Conservation (phyloP, 2,329 filamentous ascomycete species). For the Aaosphaeria arxii region DNA sequence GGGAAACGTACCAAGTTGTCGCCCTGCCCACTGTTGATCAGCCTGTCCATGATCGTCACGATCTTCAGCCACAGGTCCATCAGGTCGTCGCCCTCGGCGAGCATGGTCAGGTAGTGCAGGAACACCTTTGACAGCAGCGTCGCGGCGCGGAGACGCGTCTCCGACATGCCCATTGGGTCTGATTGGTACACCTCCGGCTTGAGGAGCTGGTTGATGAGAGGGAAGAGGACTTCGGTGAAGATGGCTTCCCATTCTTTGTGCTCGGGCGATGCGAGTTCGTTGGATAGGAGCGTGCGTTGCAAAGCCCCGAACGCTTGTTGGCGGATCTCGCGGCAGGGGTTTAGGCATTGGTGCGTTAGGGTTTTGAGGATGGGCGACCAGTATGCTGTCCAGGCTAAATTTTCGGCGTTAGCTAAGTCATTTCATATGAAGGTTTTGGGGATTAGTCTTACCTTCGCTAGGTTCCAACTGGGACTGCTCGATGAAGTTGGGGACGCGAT, state of each 20-base stretch:
- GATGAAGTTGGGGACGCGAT: slow-evolving; percentile 80
- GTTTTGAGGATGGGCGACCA: slow-evolving; percentile 95
- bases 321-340: slow-evolving; percentile 88
- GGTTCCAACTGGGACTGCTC: slow-evolving; percentile 88
- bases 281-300: slow-evolving; percentile 80
- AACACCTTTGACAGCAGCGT: slow-evolving; percentile 94
- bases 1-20: slow-evolving; percentile 76
- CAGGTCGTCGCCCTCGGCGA: slow-evolving; percentile 85
- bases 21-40: slow-evolving; percentile 93
- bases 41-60: slow-evolving; percentile 87
- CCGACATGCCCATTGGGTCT: slow-evolving; percentile 89
- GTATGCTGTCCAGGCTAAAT: slow-evolving; percentile 87
- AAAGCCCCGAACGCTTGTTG: slow-evolving; percentile 83
- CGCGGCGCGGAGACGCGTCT: slow-evolving; percentile 87
- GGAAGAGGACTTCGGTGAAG: slow-evolving; percentile 90
- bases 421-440: background rate
- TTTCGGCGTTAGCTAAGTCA: slow-evolving; percentile 6
- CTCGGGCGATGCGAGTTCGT: slow-evolving; percentile 76
- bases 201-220: slow-evolving; percentile 78
- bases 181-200: slow-evolving; percentile 94
- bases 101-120: slow-evolving; percentile 82
- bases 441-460: slow-evolving; percentile 63
- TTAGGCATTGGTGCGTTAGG: slow-evolving; percentile 85
- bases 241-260: slow-evolving; percentile 94
- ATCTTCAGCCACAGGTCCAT: slow-evolving; percentile 89